phyloP scores from a whole-genome alignment of 352 stramenopile genomes.

The Globisporangium spiculum region DNA sequence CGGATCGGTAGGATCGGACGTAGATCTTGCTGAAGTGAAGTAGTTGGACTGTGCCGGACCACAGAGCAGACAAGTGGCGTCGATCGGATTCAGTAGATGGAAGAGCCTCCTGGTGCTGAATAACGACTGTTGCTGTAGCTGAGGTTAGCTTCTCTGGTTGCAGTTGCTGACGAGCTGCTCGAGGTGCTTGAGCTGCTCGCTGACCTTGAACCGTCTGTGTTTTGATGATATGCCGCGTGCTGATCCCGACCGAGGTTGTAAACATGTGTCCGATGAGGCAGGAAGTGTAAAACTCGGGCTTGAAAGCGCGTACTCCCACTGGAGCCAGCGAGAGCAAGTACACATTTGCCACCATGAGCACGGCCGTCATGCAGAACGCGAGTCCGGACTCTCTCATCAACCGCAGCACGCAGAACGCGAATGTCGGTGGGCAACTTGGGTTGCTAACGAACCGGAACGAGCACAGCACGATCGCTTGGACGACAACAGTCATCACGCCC shows the following conservation, averaged over 20 bases:
- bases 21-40: conserved; percentile 6
- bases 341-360: conserved; percentile 1
- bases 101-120: background rate
- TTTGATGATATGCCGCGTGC: conserved; percentile 11
- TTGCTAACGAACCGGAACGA: background rate
- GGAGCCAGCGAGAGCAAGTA: conserved; percentile 4
- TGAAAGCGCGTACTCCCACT: background rate
- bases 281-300: conserved; percentile 1
- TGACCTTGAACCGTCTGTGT: conserved; percentile 1
- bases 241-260: conserved; percentile 1
- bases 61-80: background rate
- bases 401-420: background rate
- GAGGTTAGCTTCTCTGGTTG: background rate
- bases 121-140: background rate
- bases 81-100: background rate
- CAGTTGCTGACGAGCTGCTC: background rate
- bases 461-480: conserved; percentile 4
- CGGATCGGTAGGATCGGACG: conserved; percentile 14
- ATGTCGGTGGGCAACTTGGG: background rate
- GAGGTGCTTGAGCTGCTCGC: background rate
- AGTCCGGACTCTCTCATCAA: background rate
- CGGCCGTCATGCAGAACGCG: background rate
- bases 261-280: conserved; percentile 1
- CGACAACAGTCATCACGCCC: background rate
- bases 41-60: background rate